Percentiles rank a stretch among this genome's conserved stretches.
These are phyloP conservation scores for Boletales sp. DNA, from an alignment of 768 basidiomycete species.

Conservation along the genomic window DNA sequence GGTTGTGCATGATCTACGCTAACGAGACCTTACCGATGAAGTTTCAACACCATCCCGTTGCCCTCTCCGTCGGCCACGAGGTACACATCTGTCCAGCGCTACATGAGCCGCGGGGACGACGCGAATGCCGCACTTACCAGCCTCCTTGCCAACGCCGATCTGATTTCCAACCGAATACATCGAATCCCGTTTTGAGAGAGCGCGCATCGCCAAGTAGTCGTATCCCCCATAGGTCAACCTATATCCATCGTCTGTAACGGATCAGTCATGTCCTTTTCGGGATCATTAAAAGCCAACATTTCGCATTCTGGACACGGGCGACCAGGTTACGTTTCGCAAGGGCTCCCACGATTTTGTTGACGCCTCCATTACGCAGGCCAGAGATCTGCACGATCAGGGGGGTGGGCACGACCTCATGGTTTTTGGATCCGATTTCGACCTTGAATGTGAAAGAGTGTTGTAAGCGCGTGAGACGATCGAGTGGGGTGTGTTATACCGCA, in stretches of 20 bases:
- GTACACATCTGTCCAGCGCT: constrained; percentile 59
- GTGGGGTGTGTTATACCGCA: constrained; percentile 50
- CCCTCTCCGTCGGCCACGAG: constrained; percentile 84
- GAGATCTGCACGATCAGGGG: constrained; percentile 88
- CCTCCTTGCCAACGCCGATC: constrained; percentile 98
- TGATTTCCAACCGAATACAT: constrained; percentile 93
- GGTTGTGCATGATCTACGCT: background rate
- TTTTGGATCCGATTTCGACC: constrained; percentile 98
- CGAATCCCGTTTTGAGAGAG: constrained; percentile 85
- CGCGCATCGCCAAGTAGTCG: constrained; percentile 91
- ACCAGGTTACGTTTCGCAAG: constrained; percentile 91
- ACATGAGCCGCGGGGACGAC: constrained; percentile 4
- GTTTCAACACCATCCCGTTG: constrained; percentile 84
- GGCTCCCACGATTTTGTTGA: constrained; percentile 87
- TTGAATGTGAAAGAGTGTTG: constrained; percentile 27
- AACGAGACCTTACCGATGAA: constrained; percentile 66
- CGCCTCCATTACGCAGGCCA: constrained; percentile 86
- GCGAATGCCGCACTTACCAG: constrained; percentile 48
- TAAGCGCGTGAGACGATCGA: background rate
- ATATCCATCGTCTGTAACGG: constrained; percentile 84
- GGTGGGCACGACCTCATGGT: constrained; percentile 93
- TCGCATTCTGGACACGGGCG: constrained; percentile 84
- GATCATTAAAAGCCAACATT: constrained; percentile 53
- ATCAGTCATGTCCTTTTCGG: constrained; percentile 2
- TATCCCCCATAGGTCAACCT: constrained; percentile 98